Evolutionary conservation across 345 rosid species (phyloP).

Genomic region (Boechera divaricarpa): DNA sequence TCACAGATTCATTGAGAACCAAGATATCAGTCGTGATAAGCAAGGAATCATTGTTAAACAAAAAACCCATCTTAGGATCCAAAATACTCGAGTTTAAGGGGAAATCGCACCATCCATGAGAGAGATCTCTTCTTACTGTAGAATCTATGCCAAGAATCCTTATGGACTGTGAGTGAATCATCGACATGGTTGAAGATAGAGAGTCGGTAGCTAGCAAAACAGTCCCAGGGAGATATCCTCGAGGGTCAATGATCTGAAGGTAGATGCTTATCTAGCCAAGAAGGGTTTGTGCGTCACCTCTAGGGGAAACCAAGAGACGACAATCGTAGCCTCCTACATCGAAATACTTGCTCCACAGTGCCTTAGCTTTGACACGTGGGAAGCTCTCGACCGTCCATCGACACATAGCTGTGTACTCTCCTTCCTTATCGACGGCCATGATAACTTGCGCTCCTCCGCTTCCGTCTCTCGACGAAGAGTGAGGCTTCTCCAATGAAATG

Average conservation of each 20-base stretch:
- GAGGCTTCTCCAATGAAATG: too few species aligned
- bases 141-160: conserved; percentile 99
- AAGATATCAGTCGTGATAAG: conserved; percentile 89
- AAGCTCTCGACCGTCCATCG: conserved; percentile 88
- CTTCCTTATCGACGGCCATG: conserved; percentile 77
- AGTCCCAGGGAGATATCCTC: conserved; percentile 95
- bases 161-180: conserved; percentile 86
- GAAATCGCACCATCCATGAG: conserved; percentile 96
- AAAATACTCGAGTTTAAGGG: conserved; percentile 79
- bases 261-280: conserved; percentile 92
- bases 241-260: conserved; percentile 98
- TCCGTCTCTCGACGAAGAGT: conserved; percentile 61
- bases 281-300: conserved; percentile 92
- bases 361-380: conserved; percentile 83
- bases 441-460: conserved; percentile 80
- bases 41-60: conserved; percentile 71
- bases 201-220: conserved; percentile 94
- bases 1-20: conserved; percentile 84
- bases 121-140: conserved; percentile 93
- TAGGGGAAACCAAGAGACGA: conserved; percentile 88
- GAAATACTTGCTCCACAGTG: conserved; percentile 95
- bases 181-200: conserved; percentile 77
- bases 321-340: conserved; percentile 99
- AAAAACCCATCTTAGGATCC: conserved; percentile 83
- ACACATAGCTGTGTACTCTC: conserved; percentile 80